Conservation (phyloP, 2,329 filamentous ascomycete species). For the Arthrobotrys entomopaga region DNA sequence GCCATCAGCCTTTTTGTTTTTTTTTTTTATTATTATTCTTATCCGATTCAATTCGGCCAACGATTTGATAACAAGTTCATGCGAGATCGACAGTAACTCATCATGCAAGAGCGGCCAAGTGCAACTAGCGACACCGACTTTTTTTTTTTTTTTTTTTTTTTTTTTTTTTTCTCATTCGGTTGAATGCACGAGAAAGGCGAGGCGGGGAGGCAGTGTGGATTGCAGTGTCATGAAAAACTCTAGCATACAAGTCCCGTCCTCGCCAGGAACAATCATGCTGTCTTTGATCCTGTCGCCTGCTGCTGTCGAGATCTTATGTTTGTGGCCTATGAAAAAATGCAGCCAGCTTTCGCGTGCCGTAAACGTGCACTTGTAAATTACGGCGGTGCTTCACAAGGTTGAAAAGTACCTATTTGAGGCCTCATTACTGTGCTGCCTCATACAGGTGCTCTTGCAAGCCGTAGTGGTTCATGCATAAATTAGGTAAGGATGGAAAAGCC, state of each 20-base stretch:
- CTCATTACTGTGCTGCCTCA: not conserved
- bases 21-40: constrained; percentile 31
- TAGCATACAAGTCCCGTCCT: not conserved
- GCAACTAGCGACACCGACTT: constrained; percentile 29
- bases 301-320: constrained; percentile 34
- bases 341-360: constrained; percentile 11
- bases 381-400: constrained; percentile 6
- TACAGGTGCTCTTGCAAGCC: too few species aligned
- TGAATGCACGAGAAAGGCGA: constrained; percentile 45
- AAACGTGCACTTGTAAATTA: constrained; percentile 6
- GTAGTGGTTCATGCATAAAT: constrained; percentile 30
- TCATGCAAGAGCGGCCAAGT: constrained; percentile 47
- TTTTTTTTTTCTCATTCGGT: constrained; percentile 16
- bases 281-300: not conserved
- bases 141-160: too few species aligned
- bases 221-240: constrained; percentile 9
- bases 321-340: constrained; percentile 23
- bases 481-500: constrained; percentile 44
- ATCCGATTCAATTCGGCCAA: constrained; percentile 8
- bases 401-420: not conserved
- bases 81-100: constrained; percentile 54
- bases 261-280: constrained; percentile 18
- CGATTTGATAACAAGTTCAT: constrained; percentile 34
- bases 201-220: constrained; percentile 37
- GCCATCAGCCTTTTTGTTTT: constrained; percentile 40